Percentiles rank a stretch among this genome's conserved stretches.
phyloP scores from a whole-genome alignment of 805 yeast species.

The Torulaspora franciscae region DNA sequence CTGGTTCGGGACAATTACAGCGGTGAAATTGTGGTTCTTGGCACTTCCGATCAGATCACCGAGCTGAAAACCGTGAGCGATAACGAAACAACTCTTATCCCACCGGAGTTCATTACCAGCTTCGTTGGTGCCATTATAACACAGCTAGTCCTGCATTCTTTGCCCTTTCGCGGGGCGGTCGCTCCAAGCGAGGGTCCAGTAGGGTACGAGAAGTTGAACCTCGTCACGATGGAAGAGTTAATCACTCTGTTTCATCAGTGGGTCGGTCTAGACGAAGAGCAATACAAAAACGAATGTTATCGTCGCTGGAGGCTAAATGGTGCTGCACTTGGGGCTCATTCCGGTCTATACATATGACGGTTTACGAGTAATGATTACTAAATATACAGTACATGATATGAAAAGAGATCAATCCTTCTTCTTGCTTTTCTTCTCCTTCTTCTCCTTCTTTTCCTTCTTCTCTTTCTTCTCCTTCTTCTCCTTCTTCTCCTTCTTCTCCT shows the following conservation, averaged over 20 bases:
- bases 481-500: slow-evolving; percentile 40
- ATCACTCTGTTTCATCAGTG: slow-evolving; percentile 20
- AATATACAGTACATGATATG: slow-evolving; percentile 30
- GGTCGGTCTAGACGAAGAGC: slow-evolving; percentile 11
- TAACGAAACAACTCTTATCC: slow-evolving; percentile 38
- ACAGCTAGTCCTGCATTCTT: slow-evolving; percentile 21
- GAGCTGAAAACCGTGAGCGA: slow-evolving; percentile 23
- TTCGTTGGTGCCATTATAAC: slow-evolving; percentile 44
- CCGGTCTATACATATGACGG: slow-evolving; percentile 30
- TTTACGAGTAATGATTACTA: slow-evolving; percentile 12
- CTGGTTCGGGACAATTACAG: neutral
- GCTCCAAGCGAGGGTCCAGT: slow-evolving; percentile 57
- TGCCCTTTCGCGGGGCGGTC: slow-evolving; percentile 18
- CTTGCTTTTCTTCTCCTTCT: slow-evolving; percentile 24
- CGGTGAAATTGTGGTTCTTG: slow-evolving; percentile 21
- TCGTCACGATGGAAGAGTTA: slow-evolving; percentile 27
- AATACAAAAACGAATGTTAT: slow-evolving; percentile 25
- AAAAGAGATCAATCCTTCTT: slow-evolving; percentile 14
- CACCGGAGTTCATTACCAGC: slow-evolving; percentile 62
- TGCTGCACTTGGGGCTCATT: slow-evolving; percentile 31
- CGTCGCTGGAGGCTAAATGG: slow-evolving; percentile 32
- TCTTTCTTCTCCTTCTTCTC: slow-evolving; percentile 17
- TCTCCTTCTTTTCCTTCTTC: slow-evolving; percentile 35
- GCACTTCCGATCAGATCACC: slow-evolving; percentile 30
- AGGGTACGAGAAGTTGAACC: slow-evolving; percentile 51